These are phyloP conservation scores for Buddleja alternifolia DNA, from an alignment of 257 asterid species.

Conservation along the genomic window DNA sequence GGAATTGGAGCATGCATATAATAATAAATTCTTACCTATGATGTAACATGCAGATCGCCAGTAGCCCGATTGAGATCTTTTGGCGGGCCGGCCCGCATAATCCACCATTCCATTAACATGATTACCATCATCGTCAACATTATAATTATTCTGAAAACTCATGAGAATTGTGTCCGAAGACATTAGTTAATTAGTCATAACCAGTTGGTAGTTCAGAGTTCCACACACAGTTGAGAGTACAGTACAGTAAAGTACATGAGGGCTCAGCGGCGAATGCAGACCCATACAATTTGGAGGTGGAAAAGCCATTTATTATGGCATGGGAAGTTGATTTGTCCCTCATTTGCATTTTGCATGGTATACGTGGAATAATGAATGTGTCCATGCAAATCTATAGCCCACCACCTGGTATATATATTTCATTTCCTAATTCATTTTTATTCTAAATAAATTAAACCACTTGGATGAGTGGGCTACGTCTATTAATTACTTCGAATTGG, in stretches of 20 bases:
- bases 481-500: neutral
- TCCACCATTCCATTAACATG: slow-evolving; percentile 39
- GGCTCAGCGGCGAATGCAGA: neutral
- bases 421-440: neutral
- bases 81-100: slow-evolving; percentile 41
- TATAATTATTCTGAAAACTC: slow-evolving; percentile 10
- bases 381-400: slow-evolving; percentile 25
- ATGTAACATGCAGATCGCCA: slow-evolving; percentile 49
- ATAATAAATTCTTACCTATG: slow-evolving; percentile 31
- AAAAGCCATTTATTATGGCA: slow-evolving; percentile 28
- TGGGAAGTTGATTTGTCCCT: slow-evolving; percentile 16
- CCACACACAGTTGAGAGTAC: neutral
- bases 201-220: neutral
- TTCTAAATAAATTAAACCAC: neutral
- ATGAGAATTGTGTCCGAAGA: slow-evolving; percentile 1
- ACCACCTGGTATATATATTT: slow-evolving; percentile 26
- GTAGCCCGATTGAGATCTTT: slow-evolving; percentile 42
- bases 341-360: slow-evolving; percentile 1
- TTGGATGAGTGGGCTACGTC: neutral
- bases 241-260: neutral
- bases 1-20: too few species aligned
- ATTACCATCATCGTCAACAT: too few species aligned
- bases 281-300: slow-evolving; percentile 12
- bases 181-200: neutral
- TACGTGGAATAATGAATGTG: slow-evolving; percentile 27